Percentiles rank a stretch among this genome's conserved stretches.
Evolutionary conservation across 2,329 filamentous ascomycete species (phyloP).

Genomic region (Aspergillus ustus): DNA sequence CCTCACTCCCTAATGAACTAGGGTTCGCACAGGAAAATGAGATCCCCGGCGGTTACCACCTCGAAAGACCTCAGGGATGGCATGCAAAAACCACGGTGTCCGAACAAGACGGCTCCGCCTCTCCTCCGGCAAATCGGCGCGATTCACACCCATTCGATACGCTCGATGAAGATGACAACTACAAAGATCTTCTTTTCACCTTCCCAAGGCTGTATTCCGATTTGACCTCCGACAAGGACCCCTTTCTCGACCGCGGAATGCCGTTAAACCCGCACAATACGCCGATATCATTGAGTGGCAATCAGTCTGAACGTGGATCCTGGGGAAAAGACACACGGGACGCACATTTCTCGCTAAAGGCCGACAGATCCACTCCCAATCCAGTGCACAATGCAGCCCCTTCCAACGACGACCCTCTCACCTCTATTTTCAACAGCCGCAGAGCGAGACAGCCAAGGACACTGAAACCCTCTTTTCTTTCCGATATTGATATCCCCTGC

Average conservation of each 20-base stretch:
- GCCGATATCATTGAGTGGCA: conserved; percentile 16
- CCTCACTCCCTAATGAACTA: not conserved
- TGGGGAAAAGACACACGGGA: not conserved
- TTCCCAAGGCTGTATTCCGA: conserved; percentile 2
- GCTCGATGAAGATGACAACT: not conserved
- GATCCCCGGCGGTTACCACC: not conserved
- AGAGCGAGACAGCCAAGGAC: conserved; percentile 18
- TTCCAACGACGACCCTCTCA: not conserved
- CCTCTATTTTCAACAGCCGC: not conserved
- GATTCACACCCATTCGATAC: not conserved
- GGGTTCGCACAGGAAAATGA: not conserved
- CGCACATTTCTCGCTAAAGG: not conserved
- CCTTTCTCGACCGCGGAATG: conserved; percentile 9
- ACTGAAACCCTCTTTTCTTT: conserved; percentile 22
- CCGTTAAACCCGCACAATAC: conserved; percentile 18
- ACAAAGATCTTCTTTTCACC: not conserved
- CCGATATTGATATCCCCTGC: not conserved
- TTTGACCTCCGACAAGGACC: conserved; percentile 5
- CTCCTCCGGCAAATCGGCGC: not conserved
- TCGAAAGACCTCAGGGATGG: not conserved
- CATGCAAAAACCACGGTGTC: not conserved
- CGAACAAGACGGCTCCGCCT: not conserved
- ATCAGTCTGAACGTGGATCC: conserved; percentile 4
- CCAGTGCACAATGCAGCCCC: not conserved
- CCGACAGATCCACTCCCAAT: not conserved